These are phyloP conservation scores for Madurella mycetomatis DNA, from an alignment of 2,329 filamentous ascomycete genomes.

Conservation along the genomic window DNA sequence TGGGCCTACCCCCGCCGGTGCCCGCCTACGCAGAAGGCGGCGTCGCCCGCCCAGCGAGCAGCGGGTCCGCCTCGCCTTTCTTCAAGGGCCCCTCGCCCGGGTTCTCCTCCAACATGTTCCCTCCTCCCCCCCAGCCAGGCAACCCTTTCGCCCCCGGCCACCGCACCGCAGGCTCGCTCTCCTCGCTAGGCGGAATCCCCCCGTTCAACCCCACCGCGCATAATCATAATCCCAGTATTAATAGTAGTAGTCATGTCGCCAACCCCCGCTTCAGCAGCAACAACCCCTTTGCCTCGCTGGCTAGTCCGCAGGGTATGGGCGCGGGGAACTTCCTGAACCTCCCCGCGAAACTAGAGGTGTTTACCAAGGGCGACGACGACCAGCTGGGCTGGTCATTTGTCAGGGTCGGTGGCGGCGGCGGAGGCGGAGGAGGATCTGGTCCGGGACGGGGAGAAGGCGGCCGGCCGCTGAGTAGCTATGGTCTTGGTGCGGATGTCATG, in stretches of 20 bases:
- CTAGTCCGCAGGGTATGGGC: too few species aligned
- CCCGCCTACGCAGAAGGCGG: slow-evolving; percentile 38
- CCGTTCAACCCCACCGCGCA: slow-evolving; percentile 22
- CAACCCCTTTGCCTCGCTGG: slow-evolving; percentile 47
- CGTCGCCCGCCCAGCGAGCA: slow-evolving; percentile 33
- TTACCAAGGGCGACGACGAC: slow-evolving; percentile 55
- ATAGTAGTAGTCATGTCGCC: slow-evolving; percentile 11
- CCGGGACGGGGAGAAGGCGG: slow-evolving; percentile 25
- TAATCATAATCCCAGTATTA: not conserved
- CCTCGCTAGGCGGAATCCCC: slow-evolving; percentile 13
- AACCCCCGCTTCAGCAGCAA: slow-evolving; percentile 54
- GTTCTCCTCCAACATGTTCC: slow-evolving; percentile 19
- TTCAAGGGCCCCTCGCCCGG: not conserved
- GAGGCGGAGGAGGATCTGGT: slow-evolving; percentile 32
- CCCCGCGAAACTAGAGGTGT: slow-evolving; percentile 55
- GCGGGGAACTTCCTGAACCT: slow-evolving; percentile 31
- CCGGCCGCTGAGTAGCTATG: slow-evolving; percentile 54
- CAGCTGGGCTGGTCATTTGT: slow-evolving; percentile 54
- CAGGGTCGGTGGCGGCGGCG: slow-evolving; percentile 38
- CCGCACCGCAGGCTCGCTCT: slow-evolving; percentile 17
- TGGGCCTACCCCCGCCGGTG: slow-evolving; percentile 62
- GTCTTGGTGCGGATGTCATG: slow-evolving; percentile 48
- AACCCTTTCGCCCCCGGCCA: slow-evolving; percentile 10
- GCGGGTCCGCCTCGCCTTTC: slow-evolving; percentile 28
- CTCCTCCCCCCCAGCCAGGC: not conserved